Conservation (phyloP, 75 land plant species). For the Picea sitchensis region DNA sequence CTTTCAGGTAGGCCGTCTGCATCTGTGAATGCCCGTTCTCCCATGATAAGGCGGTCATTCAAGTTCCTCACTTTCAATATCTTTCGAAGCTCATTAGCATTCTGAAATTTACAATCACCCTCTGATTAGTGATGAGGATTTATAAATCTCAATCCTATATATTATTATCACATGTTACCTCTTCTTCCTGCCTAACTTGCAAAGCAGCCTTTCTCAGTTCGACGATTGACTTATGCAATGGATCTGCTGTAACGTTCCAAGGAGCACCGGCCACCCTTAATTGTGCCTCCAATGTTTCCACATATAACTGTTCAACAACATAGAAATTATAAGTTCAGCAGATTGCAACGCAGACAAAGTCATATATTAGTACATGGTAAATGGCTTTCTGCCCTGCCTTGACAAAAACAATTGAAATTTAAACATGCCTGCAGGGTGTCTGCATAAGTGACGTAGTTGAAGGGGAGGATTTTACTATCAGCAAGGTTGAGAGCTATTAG, state of each 20-base stretch:
- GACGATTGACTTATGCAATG: not conserved
- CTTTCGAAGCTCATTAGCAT: not conserved
- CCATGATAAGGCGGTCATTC: constrained; percentile 67
- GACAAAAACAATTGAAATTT: not conserved
- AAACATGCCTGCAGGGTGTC: constrained; percentile 41
- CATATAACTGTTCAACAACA: too few species aligned
- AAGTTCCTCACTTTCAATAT: constrained; percentile 22
- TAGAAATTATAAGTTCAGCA: not conserved
- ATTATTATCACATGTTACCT: constrained; percentile 6
- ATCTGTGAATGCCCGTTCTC: constrained; percentile 72
- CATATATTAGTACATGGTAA: too few species aligned
- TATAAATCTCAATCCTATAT: not conserved
- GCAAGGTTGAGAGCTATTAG: constrained; percentile 61
- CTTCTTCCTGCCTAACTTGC: constrained; percentile 22
- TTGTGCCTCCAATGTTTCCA: too few species aligned
- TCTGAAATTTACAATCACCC: not conserved
- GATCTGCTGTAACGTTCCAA: too few species aligned
- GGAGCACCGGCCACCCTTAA: too few species aligned
- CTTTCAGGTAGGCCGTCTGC: constrained; percentile 52
- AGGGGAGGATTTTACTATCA: constrained; percentile 59
- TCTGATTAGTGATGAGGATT: not conserved
- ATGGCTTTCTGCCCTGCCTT: too few species aligned
- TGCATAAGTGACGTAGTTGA: constrained; percentile 55
- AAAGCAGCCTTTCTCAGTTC: not conserved
- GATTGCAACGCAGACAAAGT: not conserved